Evolutionary conservation across 2,329 filamentous ascomycete species (phyloP).

Genomic region (Metarhizium guizhouense): DNA sequence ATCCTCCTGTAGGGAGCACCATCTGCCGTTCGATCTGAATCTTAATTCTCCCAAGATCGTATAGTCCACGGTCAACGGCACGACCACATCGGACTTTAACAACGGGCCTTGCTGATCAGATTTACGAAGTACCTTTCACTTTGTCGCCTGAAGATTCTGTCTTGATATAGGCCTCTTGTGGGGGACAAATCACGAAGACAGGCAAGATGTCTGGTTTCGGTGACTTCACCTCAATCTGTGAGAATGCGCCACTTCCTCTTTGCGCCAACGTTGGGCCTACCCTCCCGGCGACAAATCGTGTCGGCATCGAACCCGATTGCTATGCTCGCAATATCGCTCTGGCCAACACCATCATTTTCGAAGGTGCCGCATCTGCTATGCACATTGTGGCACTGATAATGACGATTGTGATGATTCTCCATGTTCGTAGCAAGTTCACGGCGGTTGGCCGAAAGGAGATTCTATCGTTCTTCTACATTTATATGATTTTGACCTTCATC

Average conservation of each 20-base stretch:
- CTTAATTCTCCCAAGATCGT: neutral
- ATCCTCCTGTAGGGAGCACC: neutral
- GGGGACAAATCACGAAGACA: slow-evolving; percentile 4
- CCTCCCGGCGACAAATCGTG: slow-evolving; percentile 54
- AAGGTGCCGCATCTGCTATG: slow-evolving; percentile 82
- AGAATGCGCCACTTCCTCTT: slow-evolving; percentile 73
- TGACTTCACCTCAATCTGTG: slow-evolving; percentile 81
- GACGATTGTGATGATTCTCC: slow-evolving; percentile 95
- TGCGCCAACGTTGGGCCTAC: slow-evolving; percentile 78
- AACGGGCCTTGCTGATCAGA: neutral
- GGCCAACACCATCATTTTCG: slow-evolving; percentile 97
- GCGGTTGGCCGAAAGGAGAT: slow-evolving; percentile 73
- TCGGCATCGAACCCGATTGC: slow-evolving; percentile 81
- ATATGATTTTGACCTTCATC: slow-evolving; percentile 79
- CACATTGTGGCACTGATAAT: slow-evolving; percentile 86
- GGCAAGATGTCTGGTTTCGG: slow-evolving; percentile 70
- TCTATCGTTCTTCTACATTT: slow-evolving; percentile 93
- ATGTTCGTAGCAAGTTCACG: slow-evolving; percentile 95
- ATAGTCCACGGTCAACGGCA: neutral
- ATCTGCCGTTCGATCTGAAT: neutral
- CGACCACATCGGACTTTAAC: neutral
- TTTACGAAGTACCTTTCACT: neutral
- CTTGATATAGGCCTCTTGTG: neutral
- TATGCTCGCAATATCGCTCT: slow-evolving; percentile 92
- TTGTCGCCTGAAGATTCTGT: neutral